Conservation (phyloP, 2,329 filamentous ascomycete species). For the Sporothrix inflata region DNA sequence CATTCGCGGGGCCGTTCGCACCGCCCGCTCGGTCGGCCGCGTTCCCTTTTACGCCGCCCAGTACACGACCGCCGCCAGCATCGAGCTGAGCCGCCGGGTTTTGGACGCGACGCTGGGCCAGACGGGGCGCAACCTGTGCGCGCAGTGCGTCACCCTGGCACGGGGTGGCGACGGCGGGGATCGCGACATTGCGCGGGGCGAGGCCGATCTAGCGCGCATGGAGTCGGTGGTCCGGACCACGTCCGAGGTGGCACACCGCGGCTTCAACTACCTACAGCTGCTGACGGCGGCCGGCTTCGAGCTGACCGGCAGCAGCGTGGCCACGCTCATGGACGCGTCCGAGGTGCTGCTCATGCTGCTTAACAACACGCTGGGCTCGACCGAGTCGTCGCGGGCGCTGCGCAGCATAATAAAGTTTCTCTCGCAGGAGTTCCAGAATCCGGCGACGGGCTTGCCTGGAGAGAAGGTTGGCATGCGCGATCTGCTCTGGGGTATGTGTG, state of each 20-base stretch:
- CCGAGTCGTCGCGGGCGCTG: conserved; percentile 69
- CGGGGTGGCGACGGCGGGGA: not conserved
- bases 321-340: conserved; percentile 49
- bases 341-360: conserved; percentile 62
- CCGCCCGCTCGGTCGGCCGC: conserved; percentile 56
- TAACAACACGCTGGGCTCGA: conserved; percentile 68
- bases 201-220: conserved; percentile 43
- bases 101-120: conserved; percentile 58
- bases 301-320: conserved; percentile 32
- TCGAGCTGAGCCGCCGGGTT: conserved; percentile 59
- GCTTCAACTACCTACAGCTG: conserved; percentile 34
- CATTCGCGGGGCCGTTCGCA: conserved; percentile 59
- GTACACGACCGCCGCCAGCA: conserved; percentile 59
- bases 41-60: conserved; percentile 58
- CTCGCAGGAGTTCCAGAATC: conserved; percentile 66
- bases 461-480: conserved; percentile 65
- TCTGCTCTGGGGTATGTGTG: conserved; percentile 62
- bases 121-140: conserved; percentile 53
- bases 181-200: not conserved
- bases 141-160: conserved; percentile 20
- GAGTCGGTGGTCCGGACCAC: conserved; percentile 51
- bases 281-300: conserved; percentile 33
- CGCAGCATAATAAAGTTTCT: conserved; percentile 68
- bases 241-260: conserved; percentile 31
- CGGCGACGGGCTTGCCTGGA: conserved; percentile 60